Evolutionary conservation across 2,329 filamentous ascomycete genomes (phyloP).

Genomic region (Colletotrichum viniferum): DNA sequence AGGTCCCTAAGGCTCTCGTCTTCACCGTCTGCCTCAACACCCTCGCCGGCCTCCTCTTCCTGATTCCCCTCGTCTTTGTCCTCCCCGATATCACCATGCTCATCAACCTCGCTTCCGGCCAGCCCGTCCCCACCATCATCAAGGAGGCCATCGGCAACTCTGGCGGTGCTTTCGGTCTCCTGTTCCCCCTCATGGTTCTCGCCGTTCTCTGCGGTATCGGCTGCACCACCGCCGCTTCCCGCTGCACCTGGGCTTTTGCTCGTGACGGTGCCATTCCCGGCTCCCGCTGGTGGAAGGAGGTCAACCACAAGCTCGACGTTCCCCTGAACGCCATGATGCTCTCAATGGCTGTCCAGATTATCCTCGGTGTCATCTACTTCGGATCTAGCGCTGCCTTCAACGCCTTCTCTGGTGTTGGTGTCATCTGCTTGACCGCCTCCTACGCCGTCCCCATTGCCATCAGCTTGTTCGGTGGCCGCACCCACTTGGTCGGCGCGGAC

Average conservation of each 20-base stretch:
- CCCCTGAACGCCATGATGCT: slow-evolving; percentile 77
- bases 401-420: slow-evolving; percentile 72
- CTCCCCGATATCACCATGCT: slow-evolving; percentile 66
- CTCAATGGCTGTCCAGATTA: slow-evolving; percentile 66
- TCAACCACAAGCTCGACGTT: slow-evolving; percentile 67
- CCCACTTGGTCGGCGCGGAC: slow-evolving; percentile 58
- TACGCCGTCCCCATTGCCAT: slow-evolving; percentile 72
- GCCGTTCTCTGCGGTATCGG: slow-evolving; percentile 71
- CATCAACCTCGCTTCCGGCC: slow-evolving; percentile 55
- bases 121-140: slow-evolving; percentile 70
- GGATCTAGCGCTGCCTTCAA: slow-evolving; percentile 73
- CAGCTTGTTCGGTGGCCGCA: slow-evolving; percentile 64
- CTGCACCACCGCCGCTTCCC: slow-evolving; percentile 71
- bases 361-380: slow-evolving; percentile 72
- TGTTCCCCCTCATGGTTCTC: slow-evolving; percentile 69
- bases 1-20: slow-evolving; percentile 77
- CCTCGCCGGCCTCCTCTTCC: slow-evolving; percentile 68
- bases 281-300: slow-evolving; percentile 62
- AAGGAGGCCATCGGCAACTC: slow-evolving; percentile 64
- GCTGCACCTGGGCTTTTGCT: slow-evolving; percentile 72
- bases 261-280: slow-evolving; percentile 74
- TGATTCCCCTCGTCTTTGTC: slow-evolving; percentile 73
- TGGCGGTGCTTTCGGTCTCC: slow-evolving; percentile 65
- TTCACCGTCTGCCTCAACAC: slow-evolving; percentile 70
- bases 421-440: slow-evolving; percentile 71